Evolutionary conservation across 1,284 basidiomycete species (phyloP).

Genomic region (Ceratobasidium sp.): DNA sequence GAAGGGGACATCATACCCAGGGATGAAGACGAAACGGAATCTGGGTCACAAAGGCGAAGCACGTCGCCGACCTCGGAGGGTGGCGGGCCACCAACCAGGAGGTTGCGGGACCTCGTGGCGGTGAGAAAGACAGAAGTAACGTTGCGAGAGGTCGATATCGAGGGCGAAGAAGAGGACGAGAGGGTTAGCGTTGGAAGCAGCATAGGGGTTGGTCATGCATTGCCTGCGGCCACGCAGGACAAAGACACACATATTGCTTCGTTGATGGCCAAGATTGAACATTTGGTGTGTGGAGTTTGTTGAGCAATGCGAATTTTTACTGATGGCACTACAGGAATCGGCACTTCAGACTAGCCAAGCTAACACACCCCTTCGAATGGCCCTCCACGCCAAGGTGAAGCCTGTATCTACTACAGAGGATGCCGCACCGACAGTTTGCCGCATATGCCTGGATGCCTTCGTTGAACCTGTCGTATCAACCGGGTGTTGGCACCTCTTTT

Average conservation of each 20-base stretch:
- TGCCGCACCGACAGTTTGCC: slow-evolving; percentile 63
- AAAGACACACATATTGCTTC: slow-evolving; percentile 62
- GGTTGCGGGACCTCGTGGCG: slow-evolving; percentile 24
- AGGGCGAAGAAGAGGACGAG: slow-evolving; percentile 50
- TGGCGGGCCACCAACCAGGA: slow-evolving; percentile 1
- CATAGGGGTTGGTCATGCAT: neutral
- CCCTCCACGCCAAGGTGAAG: slow-evolving; percentile 5
- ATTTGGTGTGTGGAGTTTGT: slow-evolving; percentile 62
- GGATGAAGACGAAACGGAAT: slow-evolving; percentile 57
- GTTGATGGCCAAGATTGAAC: slow-evolving; percentile 68
- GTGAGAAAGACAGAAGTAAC: slow-evolving; percentile 25
- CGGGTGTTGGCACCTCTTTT: slow-evolving; percentile 86
- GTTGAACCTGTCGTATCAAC: slow-evolving; percentile 81
- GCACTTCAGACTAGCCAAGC: slow-evolving; percentile 48
- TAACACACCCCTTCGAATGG: slow-evolving; percentile 1
- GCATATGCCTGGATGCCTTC: slow-evolving; percentile 80
- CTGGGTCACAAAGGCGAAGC: slow-evolving; percentile 57
- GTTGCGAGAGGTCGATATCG: slow-evolving; percentile 45
- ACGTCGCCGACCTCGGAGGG: neutral
- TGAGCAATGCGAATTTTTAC: neutral
- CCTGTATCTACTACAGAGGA: slow-evolving; percentile 1
- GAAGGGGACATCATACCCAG: slow-evolving; percentile 69
- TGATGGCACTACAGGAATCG: slow-evolving; percentile 58
- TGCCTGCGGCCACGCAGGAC: slow-evolving; percentile 56
- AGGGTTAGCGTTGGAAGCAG: slow-evolving; percentile 33